Evolutionary conservation across 2,329 filamentous ascomycete genomes (phyloP).

Genomic region (Stemphylium vesicarium): DNA sequence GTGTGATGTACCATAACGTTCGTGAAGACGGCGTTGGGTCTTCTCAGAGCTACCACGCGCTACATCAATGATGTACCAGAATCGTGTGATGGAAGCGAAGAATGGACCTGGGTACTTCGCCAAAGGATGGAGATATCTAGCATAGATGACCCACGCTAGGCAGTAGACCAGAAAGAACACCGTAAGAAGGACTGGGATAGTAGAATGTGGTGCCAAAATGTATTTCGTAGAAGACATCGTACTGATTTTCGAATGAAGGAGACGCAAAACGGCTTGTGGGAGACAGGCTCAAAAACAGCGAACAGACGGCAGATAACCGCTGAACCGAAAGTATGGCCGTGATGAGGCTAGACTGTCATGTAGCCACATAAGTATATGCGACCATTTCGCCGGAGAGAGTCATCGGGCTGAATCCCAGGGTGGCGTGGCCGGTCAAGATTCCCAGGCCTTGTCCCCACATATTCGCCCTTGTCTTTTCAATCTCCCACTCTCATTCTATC

Average conservation of each 20-base stretch:
- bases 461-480: background rate
- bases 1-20: background rate
- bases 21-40: constrained; percentile 1
- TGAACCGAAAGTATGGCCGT: too few species aligned
- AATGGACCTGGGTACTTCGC: constrained; percentile 8
- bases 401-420: background rate
- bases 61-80: constrained; percentile 5
- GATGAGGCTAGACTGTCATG: background rate
- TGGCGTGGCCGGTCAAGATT: background rate
- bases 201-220: background rate
- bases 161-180: background rate
- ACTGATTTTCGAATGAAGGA: background rate
- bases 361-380: background rate
- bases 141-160: background rate
- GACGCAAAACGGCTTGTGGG: too few species aligned
- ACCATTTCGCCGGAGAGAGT: background rate
- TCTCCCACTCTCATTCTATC: background rate
- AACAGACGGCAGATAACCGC: too few species aligned
- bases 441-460: background rate
- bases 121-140: constrained; percentile 2
- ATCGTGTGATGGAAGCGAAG: constrained; percentile 4
- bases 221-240: background rate
- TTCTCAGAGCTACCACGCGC: background rate
- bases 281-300: too few species aligned
- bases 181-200: background rate